These are phyloP conservation scores for Knufia petricola DNA, from an alignment of 2,329 filamentous ascomycete genomes.

Conservation along the genomic window DNA sequence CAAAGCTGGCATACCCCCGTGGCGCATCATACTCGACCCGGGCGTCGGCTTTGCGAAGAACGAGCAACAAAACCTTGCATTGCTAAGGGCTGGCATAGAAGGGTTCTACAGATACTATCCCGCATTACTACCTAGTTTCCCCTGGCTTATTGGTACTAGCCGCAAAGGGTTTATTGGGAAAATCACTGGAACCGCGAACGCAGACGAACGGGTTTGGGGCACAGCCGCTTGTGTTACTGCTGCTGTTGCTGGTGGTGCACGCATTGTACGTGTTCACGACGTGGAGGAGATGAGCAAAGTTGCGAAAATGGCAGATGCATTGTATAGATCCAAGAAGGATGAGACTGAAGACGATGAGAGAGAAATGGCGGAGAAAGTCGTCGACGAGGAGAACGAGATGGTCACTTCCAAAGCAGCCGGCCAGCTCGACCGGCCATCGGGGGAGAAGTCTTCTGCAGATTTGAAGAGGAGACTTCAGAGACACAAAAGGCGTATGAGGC, in stretches of 20 bases:
- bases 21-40: constrained; percentile 91
- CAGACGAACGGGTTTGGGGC: constrained; percentile 66
- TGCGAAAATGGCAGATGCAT: constrained; percentile 81
- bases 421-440: too few relatives aligned
- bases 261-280: constrained; percentile 89
- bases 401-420: too few relatives aligned
- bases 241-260: constrained; percentile 75
- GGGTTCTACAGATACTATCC: constrained; percentile 49
- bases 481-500: too few relatives aligned
- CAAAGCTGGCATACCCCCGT: constrained; percentile 71
- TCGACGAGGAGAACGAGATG: too few relatives aligned
- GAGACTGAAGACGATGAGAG: not conserved
- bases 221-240: constrained; percentile 83
- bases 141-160: constrained; percentile 84
- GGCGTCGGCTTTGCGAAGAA: constrained; percentile 92
- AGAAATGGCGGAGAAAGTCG: not conserved
- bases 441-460: too few relatives aligned
- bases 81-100: constrained; percentile 59
- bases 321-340: constrained; percentile 50
- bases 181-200: constrained; percentile 64
- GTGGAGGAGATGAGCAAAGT: constrained; percentile 77
- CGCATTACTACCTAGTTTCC: constrained; percentile 54
- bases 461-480: too few relatives aligned
- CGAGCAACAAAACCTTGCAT: constrained; percentile 66
- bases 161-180: constrained; percentile 81